A percentile compares a stretch with the other conserved stretches of the same genome.
Evolutionary conservation across 192 early-diverging fungal genomes (phyloP).

Genomic region (Paraglomus brasilianum): DNA sequence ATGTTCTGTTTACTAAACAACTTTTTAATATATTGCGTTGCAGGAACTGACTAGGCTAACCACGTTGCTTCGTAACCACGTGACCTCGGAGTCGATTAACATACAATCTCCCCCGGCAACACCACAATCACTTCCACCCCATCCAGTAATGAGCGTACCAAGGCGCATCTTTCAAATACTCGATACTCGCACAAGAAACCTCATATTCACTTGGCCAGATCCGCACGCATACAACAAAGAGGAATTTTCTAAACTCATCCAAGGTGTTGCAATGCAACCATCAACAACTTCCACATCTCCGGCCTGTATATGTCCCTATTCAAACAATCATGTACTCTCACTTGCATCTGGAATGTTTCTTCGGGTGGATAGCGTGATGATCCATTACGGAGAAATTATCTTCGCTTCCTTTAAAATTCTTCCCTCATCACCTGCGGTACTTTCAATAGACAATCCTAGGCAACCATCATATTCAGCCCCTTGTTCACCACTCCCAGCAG

Average conservation of each 20-base stretch:
- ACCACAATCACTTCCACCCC: constrained; percentile 4
- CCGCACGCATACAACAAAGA: constrained; percentile 25
- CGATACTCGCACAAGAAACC: constrained; percentile 34
- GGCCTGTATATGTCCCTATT: constrained; percentile 6
- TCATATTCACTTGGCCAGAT: constrained; percentile 46
- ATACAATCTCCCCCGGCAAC: constrained; percentile 15
- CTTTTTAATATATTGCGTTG: not conserved
- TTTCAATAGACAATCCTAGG: not conserved
- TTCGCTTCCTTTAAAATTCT: constrained; percentile 45
- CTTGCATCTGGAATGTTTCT: constrained; percentile 27
- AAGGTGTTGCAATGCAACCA: too few species aligned
- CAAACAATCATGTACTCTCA: not conserved
- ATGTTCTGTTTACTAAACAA: not conserved
- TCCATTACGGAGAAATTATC: constrained; percentile 45
- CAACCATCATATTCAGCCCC: constrained; percentile 4
- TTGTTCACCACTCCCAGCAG: constrained; percentile 22
- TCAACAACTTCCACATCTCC: not conserved
- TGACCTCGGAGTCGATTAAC: constrained; percentile 1
- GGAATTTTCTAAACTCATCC: constrained; percentile 24
- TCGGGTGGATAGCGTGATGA: constrained; percentile 44
- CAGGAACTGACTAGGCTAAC: constrained; percentile 18
- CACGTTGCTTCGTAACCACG: not conserved
- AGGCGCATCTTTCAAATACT: constrained; percentile 48
- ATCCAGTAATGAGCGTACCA: constrained; percentile 3
- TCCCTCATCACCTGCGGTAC: not conserved